phyloP scores from a whole-genome alignment of 148 eudicot genomes.

The Rhododendron mucronatum region DNA sequence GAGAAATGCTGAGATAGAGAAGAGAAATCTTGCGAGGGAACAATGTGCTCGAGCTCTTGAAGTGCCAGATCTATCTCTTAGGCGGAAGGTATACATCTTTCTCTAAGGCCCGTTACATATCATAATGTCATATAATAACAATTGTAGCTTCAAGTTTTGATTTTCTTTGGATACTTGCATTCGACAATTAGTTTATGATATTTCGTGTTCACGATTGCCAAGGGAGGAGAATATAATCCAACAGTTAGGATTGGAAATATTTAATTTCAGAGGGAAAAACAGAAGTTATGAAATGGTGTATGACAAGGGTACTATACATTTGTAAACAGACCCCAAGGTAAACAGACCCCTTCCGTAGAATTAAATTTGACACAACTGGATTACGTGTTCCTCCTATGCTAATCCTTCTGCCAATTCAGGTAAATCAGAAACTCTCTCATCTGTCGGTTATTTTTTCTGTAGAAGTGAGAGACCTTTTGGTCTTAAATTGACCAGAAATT shows the following conservation, averaged over 20 bases:
- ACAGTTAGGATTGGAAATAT: neutral
- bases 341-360: neutral
- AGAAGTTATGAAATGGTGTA: neutral
- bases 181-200: neutral
- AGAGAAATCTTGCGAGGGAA: slow-evolving; percentile 67
- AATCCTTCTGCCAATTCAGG: neutral
- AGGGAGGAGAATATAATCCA: neutral
- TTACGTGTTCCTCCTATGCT: neutral
- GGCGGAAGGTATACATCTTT: slow-evolving; percentile 65
- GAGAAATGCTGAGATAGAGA: slow-evolving; percentile 62
- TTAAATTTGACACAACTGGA: neutral
- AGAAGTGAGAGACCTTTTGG: neutral
- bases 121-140: neutral
- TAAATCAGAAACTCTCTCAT: neutral
- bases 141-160: neutral
- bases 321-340: neutral
- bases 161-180: neutral
- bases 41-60: slow-evolving; percentile 64
- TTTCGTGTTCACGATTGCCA: neutral
- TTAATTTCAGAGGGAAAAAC: neutral
- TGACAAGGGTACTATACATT: neutral
- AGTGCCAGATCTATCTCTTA: slow-evolving; percentile 66
- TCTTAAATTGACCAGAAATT: neutral
- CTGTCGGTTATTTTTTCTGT: neutral
- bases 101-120: neutral